A percentile compares a stretch with the other conserved stretches of the same genome.
phyloP scores from a whole-genome alignment of 2,329 filamentous ascomycete species.

The Uncinocarpus reesii region DNA sequence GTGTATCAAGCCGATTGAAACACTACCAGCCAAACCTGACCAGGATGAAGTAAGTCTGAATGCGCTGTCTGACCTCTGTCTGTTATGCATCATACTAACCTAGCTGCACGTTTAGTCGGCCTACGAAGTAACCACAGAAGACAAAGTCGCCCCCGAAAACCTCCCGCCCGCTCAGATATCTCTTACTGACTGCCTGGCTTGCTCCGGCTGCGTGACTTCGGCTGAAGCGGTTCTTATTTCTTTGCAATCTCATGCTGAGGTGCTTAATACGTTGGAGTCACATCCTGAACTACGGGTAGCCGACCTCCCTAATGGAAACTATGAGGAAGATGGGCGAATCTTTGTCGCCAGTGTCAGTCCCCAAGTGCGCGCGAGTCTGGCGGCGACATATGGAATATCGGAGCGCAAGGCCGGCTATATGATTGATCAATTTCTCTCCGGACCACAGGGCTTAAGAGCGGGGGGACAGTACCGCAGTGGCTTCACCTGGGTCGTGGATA shows the following conservation, averaged over 20 bases:
- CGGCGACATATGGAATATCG: conserved; percentile 67
- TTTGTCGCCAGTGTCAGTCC: conserved; percentile 91
- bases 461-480: conserved; percentile 63
- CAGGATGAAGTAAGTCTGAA: conserved; percentile 34
- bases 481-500: conserved; percentile 87
- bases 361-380: conserved; percentile 78
- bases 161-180: conserved; percentile 79
- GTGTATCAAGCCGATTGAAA: conserved; percentile 96
- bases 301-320: conserved; percentile 51
- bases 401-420: conserved; percentile 67
- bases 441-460: conserved; percentile 55
- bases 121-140: conserved; percentile 90
- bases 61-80: background rate
- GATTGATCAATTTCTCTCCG: conserved; percentile 69
- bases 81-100: background rate
- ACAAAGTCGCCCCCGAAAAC: conserved; percentile 51
- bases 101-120: conserved; percentile 20
- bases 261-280: conserved; percentile 69
- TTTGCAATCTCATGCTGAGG: conserved; percentile 85
- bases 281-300: conserved; percentile 36
- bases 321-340: conserved; percentile 52
- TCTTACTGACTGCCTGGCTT: conserved; percentile 91
- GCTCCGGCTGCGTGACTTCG: conserved; percentile 93
- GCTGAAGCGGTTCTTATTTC: conserved; percentile 95
- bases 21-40: conserved; percentile 57